Conservation (phyloP, 2,329 filamentous ascomycete genomes). For the Aspergillus sp. region DNA sequence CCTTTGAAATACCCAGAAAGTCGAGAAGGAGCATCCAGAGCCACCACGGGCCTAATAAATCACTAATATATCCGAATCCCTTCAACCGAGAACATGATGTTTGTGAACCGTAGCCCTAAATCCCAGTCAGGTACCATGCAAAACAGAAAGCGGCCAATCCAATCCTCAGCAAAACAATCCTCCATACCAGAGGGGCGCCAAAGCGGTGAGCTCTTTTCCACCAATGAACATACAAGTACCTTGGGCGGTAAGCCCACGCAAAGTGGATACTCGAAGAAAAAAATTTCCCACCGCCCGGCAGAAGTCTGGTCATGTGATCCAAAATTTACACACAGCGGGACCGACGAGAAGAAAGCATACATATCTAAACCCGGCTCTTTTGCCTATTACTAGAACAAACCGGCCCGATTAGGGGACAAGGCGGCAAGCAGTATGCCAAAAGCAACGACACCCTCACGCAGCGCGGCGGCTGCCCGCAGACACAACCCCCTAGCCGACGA, state of each 20-base stretch:
- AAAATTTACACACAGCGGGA: constrained; percentile 26
- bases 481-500: constrained; percentile 92
- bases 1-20: no score
- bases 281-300: constrained; percentile 18
- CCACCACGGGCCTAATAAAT: no score
- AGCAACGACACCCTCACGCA: constrained; percentile 53
- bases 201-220: neutral
- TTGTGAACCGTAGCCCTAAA: no score
- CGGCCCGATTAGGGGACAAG: no score
- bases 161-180: constrained; percentile 7
- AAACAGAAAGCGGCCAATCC: no score
- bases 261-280: constrained; percentile 7
- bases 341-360: neutral
- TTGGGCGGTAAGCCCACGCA: constrained; percentile 8
- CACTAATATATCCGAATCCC: no score
- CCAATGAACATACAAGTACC: neutral
- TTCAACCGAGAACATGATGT: no score
- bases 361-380: neutral
- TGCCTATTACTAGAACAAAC: no score
- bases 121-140: no score
- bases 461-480: constrained; percentile 53
- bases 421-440: constrained; percentile 61
- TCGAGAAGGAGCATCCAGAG: no score
- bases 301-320: constrained; percentile 28
- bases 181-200: constrained; percentile 1